Percentiles rank a stretch among this genome's conserved stretches.
Evolutionary conservation across 2,329 filamentous ascomycete species (phyloP).

Genomic region (Monilinia laxa): DNA sequence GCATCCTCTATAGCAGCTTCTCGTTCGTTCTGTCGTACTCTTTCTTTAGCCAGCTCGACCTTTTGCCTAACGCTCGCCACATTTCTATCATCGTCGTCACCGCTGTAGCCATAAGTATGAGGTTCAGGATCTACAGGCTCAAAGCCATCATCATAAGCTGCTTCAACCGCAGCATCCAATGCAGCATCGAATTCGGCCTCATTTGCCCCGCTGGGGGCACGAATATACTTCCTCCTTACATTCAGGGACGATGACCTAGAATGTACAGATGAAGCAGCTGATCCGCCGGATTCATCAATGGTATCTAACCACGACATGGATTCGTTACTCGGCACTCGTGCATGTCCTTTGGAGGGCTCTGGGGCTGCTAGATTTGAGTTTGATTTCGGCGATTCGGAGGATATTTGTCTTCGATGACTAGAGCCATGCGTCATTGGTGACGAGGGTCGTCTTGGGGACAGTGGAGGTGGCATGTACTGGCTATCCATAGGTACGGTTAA

Average conservation of each 20-base stretch:
- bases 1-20: conserved; percentile 64
- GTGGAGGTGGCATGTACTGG: conserved; percentile 66
- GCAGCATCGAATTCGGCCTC: conserved; percentile 93
- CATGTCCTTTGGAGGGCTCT: conserved; percentile 44
- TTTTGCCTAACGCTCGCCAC: conserved; percentile 60
- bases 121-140: conserved; percentile 61
- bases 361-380: conserved; percentile 33
- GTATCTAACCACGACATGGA: conserved; percentile 93
- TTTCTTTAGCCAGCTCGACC: conserved; percentile 74
- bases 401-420: conserved; percentile 36
- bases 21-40: conserved; percentile 69
- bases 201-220: conserved; percentile 67
- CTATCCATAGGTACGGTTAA: conserved; percentile 55
- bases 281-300: conserved; percentile 85
- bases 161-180: conserved; percentile 91
- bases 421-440: conserved; percentile 47
- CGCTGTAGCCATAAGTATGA: conserved; percentile 35
- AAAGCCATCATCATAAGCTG: conserved; percentile 89
- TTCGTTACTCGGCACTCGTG: conserved; percentile 67
- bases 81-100: conserved; percentile 47
- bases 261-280: conserved; percentile 74
- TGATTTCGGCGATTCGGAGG: conserved; percentile 4
- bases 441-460: conserved; percentile 62
- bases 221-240: conserved; percentile 67
- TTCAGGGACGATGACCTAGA: conserved; percentile 73